Percentiles rank a stretch among this genome's conserved stretches.
phyloP scores from a whole-genome alignment of 2,329 filamentous ascomycete species.

The Colletotrichum sidae region DNA sequence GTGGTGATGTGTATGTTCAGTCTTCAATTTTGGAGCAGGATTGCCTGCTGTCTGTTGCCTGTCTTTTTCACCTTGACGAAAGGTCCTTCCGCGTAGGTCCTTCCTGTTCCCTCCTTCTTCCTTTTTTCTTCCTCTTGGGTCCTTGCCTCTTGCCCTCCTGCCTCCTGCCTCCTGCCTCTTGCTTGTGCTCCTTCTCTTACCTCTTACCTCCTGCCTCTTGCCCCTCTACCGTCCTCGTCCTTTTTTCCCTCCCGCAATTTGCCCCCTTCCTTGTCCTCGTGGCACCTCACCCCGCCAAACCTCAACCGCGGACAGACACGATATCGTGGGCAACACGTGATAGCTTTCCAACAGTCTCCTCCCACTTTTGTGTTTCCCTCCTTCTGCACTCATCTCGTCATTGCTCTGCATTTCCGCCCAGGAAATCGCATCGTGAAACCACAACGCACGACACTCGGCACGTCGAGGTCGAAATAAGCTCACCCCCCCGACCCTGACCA shows the following conservation, averaged over 20 bases:
- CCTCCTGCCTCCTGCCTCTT: not conserved
- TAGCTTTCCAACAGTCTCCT: not conserved
- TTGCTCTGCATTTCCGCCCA: too few species aligned
- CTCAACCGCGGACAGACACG: not conserved
- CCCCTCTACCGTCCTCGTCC: too few species aligned
- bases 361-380: conserved; percentile 3
- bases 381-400: conserved; percentile 11
- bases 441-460: not conserved
- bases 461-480: conserved; percentile 36
- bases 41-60: too few species aligned
- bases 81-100: too few species aligned
- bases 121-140: not conserved
- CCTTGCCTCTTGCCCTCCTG: too few species aligned
- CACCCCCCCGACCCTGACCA: conserved; percentile 23
- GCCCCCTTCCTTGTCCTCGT: not conserved
- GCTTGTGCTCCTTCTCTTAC: conserved; percentile 11
- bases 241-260: too few species aligned
- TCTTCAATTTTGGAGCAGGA: too few species aligned
- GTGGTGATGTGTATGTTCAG: not conserved
- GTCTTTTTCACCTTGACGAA: too few species aligned
- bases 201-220: not conserved
- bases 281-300: too few species aligned
- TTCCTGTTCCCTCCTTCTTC: not conserved
- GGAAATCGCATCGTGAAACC: too few species aligned
- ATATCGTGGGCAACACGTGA: too few species aligned